Evolutionary conservation across 1,284 basidiomycete genomes (phyloP), one percentile per base, ranked within the genome.

Genomic region (Tilletia setariae): DNA sequence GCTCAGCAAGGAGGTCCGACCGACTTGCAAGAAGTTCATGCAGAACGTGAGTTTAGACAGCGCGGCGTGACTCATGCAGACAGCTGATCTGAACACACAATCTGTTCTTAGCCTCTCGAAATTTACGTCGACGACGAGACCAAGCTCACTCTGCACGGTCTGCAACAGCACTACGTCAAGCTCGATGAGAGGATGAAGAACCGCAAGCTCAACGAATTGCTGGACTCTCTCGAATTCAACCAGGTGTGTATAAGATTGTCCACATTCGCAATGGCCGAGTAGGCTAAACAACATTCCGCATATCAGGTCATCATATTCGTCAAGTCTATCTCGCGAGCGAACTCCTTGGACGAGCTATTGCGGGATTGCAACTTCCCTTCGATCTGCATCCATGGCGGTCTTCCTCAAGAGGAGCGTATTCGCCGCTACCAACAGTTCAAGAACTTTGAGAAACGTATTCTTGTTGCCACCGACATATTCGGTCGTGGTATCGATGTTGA

Each of bases 1-100:
- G 0, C 86, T 99, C 71, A 89, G 93, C 68, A 98, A 98, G 87
- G 96, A 98, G 75, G 95, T 98, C 71, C 89, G 96, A 68, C 88
- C 90, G 7, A 98, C 94, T 0, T 99, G 96, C 89, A 98, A 98
- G 86, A 98, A 98, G 85, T 99, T 99, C 84, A 99, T 99, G 96
- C 92, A 93, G 68, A 97, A 93, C 84, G 95, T 97, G 80, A 77
- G 92, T 43, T 15, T 23, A 23, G 47, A 25, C 30, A 15, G 6
- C 3, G 16, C 9, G 13, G 46, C 25, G 25, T 59, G 2, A 59
- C 23, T 8, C 15, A 3, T 6, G n/a, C 6, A 61, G 28, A n/a
- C 3, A 19, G 30, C 7, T 23, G 42, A 28, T 46, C 23, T 6
- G 16, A 49, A 19, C 9, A 43, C 8, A 9, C 49, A 23, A 35